Base-by-base conservation (phyloP, 2,329 filamentous ascomycete genomes). In the Cercospora sojina region DNA sequence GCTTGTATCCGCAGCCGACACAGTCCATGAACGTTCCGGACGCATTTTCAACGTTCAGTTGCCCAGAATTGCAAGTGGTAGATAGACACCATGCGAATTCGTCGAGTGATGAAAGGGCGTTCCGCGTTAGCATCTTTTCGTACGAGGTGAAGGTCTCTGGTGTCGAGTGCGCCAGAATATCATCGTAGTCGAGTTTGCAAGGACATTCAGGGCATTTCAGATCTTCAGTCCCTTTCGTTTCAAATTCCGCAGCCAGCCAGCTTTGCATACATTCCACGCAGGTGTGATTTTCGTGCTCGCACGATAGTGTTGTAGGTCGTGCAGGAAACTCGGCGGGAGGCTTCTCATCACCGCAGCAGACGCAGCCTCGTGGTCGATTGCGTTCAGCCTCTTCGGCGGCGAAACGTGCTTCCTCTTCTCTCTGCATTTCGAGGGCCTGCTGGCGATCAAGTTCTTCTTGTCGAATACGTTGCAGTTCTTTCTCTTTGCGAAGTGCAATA, bases 201-300 rank as follows among this genome's bases (percentile, higher is more conserved):
- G 78, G 70, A 68, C 86, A 88, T 59, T 85, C 82, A 0, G 85
- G 84, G 60, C 86, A 88, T 53, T 76, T 77, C 47, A 87, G 80
- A 9, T 82, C 78, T 35, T 82, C 80, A 80, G 82, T 83, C 1
- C 78, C 73, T 62, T 79, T 79, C 7, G 68, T 64, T 6, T 70
- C 67, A 60, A 80, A 76, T 59, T 80, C 76, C 1, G 75, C 74
- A 5, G 70, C 64, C n/a, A 82, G 75, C 80, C 80, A 82, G 32
- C 67, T 68, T 16, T 76, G 70, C 5, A 81, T 72, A 60, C 80
- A 82, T 9, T 75, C 70, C 3, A 66, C 68, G 67, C 80, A 82
- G 13, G 75, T 77, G n/a, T 76, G 69, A 6, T 68, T 61, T 1
- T 65, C 61, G 65, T 82, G 80, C 1, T 66, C 64, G 67, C 80